Base-by-base conservation (phyloP, 2,329 filamentous ascomycete species). In the Cordyceps javanica region DNA sequence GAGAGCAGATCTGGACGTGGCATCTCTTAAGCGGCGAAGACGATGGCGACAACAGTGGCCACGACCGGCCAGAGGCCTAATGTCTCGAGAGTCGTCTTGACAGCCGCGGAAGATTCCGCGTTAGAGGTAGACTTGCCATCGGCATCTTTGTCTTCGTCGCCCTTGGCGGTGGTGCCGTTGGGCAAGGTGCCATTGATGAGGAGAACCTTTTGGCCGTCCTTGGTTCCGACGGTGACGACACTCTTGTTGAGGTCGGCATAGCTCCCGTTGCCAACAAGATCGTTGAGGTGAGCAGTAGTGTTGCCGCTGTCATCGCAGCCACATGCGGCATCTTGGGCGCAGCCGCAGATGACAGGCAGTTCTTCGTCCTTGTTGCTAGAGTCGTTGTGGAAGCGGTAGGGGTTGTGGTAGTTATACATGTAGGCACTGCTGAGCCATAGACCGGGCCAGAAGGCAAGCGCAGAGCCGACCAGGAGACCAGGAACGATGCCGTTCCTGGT, bases 111-210 rank as follows among this genome's bases (percentile, higher is more conserved):
- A n/a, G n/a, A n/a, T n/a, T n/a, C n/a, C n/a, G n/a, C n/a, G n/a
- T n/a, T n/a, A 21, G 62, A 73, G n/a, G 71, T 68, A 49, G 72
- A 68, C 8, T 76, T 68, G 52, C 71, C 68, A 1, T 76, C 75
- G 14, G 68, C 72, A 26, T 75, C 78, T 13, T 75, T 76, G 36
- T 62, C 54, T 3, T 68, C 68, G 0, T 42, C 38, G 10, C 55
- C 55, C 55, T 57, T 60, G 0, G 79, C 76, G 0, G 82, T 86
- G 0, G 86, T 88, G 50, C 82, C 83, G 63, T 88, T 87, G 30
- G 85, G 82, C 3, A 93, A 73, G 0, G 87, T 89, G n/a, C 90
- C 90, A 68, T 91, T 91, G 68, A 93, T 73, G 30, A 89, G 75
- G 38, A 94, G 79, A 1, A 82, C 86, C 61, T 72, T 72, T 1